Base-by-base conservation (phyloP, 306 rosid genomes). In the Hippophae rhamnoides region DNA sequence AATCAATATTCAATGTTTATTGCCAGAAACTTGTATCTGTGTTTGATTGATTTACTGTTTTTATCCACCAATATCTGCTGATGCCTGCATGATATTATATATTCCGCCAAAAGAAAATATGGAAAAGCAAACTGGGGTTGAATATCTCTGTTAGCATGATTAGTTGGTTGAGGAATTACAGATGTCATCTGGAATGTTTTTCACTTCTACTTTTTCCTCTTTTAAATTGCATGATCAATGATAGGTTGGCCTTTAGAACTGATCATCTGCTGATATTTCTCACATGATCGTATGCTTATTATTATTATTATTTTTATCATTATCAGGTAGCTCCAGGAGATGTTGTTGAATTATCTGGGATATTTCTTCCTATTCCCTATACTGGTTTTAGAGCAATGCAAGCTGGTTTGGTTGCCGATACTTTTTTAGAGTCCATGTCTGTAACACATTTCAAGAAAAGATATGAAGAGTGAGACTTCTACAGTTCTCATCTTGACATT, bases 351-450 rank as follows among this genome's bases (percentile, higher is more conserved):
- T 63, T 92, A 41, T 92, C 99, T 58, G 99, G 99, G 56, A 92
- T 92, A 62, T 92, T 88, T 80, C 99, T 92, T 70, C 99, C 96
- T 68, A 88, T 88, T 63, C 95, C 97, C 44, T 92, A 88, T 56
- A 68, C 80, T 72, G 99, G 99, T 59, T 92, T 58, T 68, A 82
- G 93, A 78, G 99, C 99, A 74, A 85, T 92, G 99, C 95, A 93
- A 12, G 99, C 97, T 14, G 97, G 99, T 66, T 72, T 92, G 57
- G 95, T 92, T 75, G 97, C 99, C 48, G 99, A 92, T 65, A 92
- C 99, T 43, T 92, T 79, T 84, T 73, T 92, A 79, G 99, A 92
- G 74, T 93, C 93, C 78, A 92, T 88, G 99, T 92, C 99, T 64
- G 79, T 92, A 43, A 71, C 78, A 56, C 99, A 92, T 78, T 84